Conservation (phyloP, 2,329 filamentous ascomycete species). For the Pseudogymnoascus sp. region DNA sequence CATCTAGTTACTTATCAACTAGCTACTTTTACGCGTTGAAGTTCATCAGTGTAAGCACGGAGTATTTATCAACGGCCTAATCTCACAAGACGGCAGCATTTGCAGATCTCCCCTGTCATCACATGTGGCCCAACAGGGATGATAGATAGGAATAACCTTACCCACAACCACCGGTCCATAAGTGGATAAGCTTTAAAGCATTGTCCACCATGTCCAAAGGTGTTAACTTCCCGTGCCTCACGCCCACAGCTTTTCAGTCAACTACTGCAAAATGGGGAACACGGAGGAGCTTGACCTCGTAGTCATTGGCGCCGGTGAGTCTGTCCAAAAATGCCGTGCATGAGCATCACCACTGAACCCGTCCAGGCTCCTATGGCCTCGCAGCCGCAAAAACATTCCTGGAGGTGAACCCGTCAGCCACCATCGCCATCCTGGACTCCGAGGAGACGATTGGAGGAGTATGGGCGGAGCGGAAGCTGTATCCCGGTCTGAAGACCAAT, state of each 20-base stretch:
- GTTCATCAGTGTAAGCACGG: not conserved
- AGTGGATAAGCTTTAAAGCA: constrained; percentile 1
- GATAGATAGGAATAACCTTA: not conserved
- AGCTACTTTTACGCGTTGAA: not conserved
- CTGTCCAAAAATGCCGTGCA: not conserved
- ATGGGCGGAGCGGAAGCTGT: constrained; percentile 61
- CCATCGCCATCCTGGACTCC: constrained; percentile 51
- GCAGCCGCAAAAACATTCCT: constrained; percentile 55
- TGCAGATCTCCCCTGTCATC: not conserved
- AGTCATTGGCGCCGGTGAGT: constrained; percentile 43
- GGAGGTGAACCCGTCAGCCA: constrained; percentile 49
- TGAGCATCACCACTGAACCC: not conserved
- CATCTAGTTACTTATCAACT: too few relatives aligned
- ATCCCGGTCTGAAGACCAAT: constrained; percentile 65
- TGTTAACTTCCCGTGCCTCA: not conserved
- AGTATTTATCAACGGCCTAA: not conserved
- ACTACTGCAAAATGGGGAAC: not conserved
- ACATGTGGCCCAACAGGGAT: not conserved
- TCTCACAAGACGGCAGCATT: not conserved
- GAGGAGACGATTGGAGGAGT: constrained; percentile 56
- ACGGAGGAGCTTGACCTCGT: constrained; percentile 27
- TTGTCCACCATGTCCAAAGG: not conserved
- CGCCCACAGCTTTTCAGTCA: not conserved
- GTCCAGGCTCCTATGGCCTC: constrained; percentile 48
- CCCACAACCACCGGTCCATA: not conserved